Conservation (phyloP, 768 basidiomycete genomes). For the Amanita pseudoporphyria region DNA sequence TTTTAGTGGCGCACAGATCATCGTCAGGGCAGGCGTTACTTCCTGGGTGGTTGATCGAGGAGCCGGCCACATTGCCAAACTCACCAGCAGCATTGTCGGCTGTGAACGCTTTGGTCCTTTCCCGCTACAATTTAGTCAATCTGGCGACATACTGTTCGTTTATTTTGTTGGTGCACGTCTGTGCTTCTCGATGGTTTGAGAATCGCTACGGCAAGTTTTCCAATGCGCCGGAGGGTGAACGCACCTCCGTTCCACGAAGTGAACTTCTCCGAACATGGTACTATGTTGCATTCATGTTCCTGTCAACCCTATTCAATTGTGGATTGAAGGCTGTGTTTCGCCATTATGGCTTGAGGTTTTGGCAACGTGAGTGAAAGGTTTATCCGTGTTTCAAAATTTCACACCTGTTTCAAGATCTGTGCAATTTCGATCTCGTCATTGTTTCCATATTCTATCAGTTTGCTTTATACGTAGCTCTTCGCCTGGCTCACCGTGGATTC, state of each 20-base stretch:
- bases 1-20: slow-evolving; percentile 33
- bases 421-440: slow-evolving; percentile 61
- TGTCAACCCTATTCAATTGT: slow-evolving; percentile 39
- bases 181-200: slow-evolving; percentile 72
- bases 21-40: slow-evolving; percentile 32
- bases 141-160: slow-evolving; percentile 74
- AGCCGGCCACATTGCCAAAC: slow-evolving; percentile 46
- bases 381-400: background rate
- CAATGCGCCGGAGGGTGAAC: slow-evolving; percentile 51
- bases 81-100: slow-evolving; percentile 31
- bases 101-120: slow-evolving; percentile 46
- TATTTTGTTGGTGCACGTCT: slow-evolving; percentile 70
- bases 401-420: slow-evolving; percentile 50
- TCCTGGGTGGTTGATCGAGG: slow-evolving; percentile 69
- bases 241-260: slow-evolving; percentile 67
- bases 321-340: slow-evolving; percentile 39
- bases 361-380: slow-evolving; percentile 52
- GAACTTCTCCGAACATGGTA: slow-evolving; percentile 54
- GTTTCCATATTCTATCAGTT: slow-evolving; percentile 84
- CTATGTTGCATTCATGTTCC: slow-evolving; percentile 56
- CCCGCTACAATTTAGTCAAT: slow-evolving; percentile 71
- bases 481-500: slow-evolving; percentile 90
- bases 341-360: slow-evolving; percentile 38
- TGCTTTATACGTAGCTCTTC: slow-evolving; percentile 78
- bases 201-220: slow-evolving; percentile 29